Evolutionary conservation across 805 yeast genomes (phyloP), one percentile per base, ranked within the genome.

Genomic region (Sugiyamaella valdiviana): DNA sequence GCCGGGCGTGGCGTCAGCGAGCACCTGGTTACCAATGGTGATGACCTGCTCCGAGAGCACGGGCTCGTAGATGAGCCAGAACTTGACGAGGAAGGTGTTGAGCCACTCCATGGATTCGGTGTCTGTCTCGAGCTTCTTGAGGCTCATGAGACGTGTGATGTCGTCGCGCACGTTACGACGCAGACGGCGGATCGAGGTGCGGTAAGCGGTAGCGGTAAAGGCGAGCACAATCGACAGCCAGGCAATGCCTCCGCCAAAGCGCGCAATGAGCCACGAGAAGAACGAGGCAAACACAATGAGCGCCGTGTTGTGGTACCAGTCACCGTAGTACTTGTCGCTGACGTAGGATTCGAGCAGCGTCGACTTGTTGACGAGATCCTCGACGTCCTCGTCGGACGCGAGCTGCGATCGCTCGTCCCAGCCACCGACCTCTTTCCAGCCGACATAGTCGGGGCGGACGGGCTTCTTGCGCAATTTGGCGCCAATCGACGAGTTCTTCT

Each of bases 31-130:
- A 6, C 77, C 95, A 58, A 82, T 89, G 42, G 84, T 87, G 55
- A 88, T 80, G 24, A 89, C 89, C 67, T 86, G 84, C 63, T 84
- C 89, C 14, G 96, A 77, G 36, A 91, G 73, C 7, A 86, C 79
- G 5, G 99, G 99, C 65, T 93, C 98, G 61, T 89, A 76, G 55
- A 75, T 86, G 48, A 79, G 72, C 99, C 99, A 93, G 66, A 86
- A 90, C 67, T 89, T 90, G 62, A 84, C 90, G 67, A 95, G 65
- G 60, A 95, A 84, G 21, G 80, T 78, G 66, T 93, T 93, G 56
- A 87, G 72, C 99, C 99, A 93, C 62, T 93, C 97, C 85, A 93
- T 79, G 5, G 95, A 76, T 69, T 93, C 99, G 56, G 82, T 83
- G 63, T 91, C 97, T 60, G 81, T 78, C 66, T 93, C 98, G 54